Conservation (phyloP, 805 yeast species). For the Scheffersomyces coipomensis region DNA sequence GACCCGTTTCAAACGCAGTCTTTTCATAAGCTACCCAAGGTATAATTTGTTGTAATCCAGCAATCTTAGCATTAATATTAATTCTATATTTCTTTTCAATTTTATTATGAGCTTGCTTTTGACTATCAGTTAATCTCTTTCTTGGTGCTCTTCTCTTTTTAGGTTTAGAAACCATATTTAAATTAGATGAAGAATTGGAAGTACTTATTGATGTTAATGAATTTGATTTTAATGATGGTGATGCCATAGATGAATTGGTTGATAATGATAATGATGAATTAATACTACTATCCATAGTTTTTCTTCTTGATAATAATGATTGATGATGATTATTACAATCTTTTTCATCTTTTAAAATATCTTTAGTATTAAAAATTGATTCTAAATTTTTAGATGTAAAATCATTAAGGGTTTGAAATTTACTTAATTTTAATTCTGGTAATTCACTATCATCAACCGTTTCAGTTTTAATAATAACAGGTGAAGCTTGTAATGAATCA, state of each 20-base stretch:
- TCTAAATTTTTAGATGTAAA: slow-evolving; percentile 15
- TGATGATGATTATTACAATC: neutral
- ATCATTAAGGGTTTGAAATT: neutral
- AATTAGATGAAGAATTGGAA: neutral
- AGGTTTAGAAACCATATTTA: neutral
- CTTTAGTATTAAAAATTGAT: slow-evolving; percentile 27
- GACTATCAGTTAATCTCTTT: slow-evolving; percentile 55
- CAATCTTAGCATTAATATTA: slow-evolving; percentile 70
- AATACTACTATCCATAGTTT: neutral
- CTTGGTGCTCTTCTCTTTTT: slow-evolving; percentile 45
- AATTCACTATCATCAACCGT: neutral
- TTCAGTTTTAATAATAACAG: neutral
- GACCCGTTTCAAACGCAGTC: slow-evolving; percentile 56
- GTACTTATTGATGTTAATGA: neutral
- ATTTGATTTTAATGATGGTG: neutral
- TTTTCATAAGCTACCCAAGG: slow-evolving; percentile 66
- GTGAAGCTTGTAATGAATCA: neutral
- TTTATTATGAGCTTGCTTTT: slow-evolving; percentile 70
- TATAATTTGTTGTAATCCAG: slow-evolving; percentile 61
- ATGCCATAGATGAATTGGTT: neutral
- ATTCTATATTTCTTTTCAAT: slow-evolving; percentile 71
- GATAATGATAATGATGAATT: neutral
- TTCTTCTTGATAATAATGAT: neutral
- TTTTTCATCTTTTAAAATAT: slow-evolving; percentile 19
- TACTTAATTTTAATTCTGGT: neutral